phyloP scores from a whole-genome alignment of 2,329 filamentous ascomycete species.

The Didymella exigua region DNA sequence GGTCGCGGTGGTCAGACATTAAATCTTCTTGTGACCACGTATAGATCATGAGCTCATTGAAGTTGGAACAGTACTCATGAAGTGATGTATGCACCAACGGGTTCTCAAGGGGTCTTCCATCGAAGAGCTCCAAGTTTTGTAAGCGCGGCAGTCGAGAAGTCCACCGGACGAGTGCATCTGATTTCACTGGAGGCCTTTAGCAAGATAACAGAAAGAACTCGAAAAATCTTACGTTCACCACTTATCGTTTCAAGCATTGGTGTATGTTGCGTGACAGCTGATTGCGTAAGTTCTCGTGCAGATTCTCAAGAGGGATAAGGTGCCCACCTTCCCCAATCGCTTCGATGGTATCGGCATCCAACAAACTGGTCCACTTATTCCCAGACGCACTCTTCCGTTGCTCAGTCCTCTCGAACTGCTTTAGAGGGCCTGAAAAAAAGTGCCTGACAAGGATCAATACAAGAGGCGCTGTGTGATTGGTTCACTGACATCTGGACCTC shows the following conservation, averaged over 20 bases:
- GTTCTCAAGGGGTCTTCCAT: conserved; percentile 64
- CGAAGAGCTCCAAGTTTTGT: conserved; percentile 63
- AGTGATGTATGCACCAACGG: conserved; percentile 61
- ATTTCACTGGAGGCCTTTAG: conserved; percentile 51
- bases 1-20: conserved; percentile 58
- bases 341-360: conserved; percentile 52
- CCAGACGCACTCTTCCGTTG: conserved; percentile 30
- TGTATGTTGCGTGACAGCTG: conserved; percentile 55
- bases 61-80: conserved; percentile 63
- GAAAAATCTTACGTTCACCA: conserved; percentile 52
- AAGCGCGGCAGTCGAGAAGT: conserved; percentile 63
- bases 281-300: conserved; percentile 15
- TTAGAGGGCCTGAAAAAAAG: conserved; percentile 59
- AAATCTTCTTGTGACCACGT: conserved; percentile 47
- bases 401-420: conserved; percentile 49
- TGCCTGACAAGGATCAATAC: conserved; percentile 42
- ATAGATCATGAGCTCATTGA: conserved; percentile 66
- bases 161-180: conserved; percentile 62
- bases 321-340: conserved; percentile 56
- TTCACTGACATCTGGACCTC: conserved; percentile 60
- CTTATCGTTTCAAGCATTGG: conserved; percentile 65
- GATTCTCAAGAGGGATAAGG: background rate
- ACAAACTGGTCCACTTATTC: conserved; percentile 43
- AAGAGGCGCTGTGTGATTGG: background rate
- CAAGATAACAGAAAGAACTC: background rate